Conservation (phyloP, 2,329 filamentous ascomycete species). For the Ophiostoma montium region DNA sequence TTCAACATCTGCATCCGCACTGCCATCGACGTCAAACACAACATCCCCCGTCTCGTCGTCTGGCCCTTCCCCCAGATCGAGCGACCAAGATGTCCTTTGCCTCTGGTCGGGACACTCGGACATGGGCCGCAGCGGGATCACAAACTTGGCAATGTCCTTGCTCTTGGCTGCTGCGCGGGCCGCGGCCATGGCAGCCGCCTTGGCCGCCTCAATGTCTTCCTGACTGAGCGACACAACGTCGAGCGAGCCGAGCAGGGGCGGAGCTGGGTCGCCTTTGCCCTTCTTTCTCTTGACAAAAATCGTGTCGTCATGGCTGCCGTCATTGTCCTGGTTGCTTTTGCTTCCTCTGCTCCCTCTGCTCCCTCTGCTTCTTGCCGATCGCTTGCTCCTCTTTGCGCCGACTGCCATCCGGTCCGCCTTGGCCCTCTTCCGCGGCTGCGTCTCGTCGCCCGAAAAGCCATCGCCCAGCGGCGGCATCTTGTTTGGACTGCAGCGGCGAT, state of each 20-base stretch:
- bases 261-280: neutral
- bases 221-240: slow-evolving; percentile 7
- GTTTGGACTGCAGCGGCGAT: neutral
- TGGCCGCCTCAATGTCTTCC: neutral
- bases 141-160: neutral
- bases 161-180: neutral
- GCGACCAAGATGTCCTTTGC: neutral
- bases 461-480: slow-evolving; percentile 3
- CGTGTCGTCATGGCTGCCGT: too few relatives aligned
- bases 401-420: neutral
- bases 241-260: slow-evolving; percentile 8
- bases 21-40: neutral
- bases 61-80: neutral
- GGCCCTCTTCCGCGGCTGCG: neutral
- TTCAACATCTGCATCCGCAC: neutral
- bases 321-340: neutral
- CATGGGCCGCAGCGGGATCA: slow-evolving; percentile 3
- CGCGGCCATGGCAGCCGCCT: neutral
- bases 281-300: slow-evolving; percentile 5
- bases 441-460: slow-evolving; percentile 13
- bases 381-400: neutral
- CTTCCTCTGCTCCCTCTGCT: too few relatives aligned
- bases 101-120: neutral
- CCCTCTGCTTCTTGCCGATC: too few relatives aligned
- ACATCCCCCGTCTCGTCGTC: neutral